phyloP scores from a whole-genome alignment of 2,329 filamentous ascomycete genomes.

The Scopulariopsis brevicaulis region DNA sequence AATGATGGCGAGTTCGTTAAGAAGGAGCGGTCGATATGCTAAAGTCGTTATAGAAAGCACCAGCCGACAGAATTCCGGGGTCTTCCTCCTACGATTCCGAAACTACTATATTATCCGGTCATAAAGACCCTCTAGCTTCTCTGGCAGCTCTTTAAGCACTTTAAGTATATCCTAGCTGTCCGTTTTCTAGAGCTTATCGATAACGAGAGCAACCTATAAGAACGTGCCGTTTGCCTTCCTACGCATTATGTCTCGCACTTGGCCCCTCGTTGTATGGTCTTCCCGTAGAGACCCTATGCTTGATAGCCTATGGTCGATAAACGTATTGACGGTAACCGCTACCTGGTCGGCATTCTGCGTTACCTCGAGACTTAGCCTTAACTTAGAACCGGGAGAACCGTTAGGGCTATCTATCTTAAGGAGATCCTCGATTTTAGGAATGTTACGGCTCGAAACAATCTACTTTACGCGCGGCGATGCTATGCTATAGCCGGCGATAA shows the following conservation, averaged over 20 bases:
- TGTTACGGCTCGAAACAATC: conserved; percentile 31
- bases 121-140: conserved; percentile 24
- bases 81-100: conserved; percentile 8
- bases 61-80: conserved; percentile 17
- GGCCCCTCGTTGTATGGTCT: not conserved
- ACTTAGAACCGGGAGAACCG: not conserved
- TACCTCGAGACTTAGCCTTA: conserved; percentile 10
- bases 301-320: conserved; percentile 19
- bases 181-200: not conserved
- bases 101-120: conserved; percentile 23
- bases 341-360: conserved; percentile 20
- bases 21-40: conserved; percentile 21
- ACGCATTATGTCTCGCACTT: conserved; percentile 10
- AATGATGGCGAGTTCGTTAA: conserved; percentile 20
- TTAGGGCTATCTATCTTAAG: not conserved
- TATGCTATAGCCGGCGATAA: conserved; percentile 15
- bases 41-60: conserved; percentile 19
- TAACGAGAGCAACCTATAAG: conserved; percentile 21
- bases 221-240: conserved; percentile 24
- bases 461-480: conserved; percentile 20
- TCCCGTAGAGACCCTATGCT: conserved; percentile 10
- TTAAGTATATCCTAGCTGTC: conserved; percentile 6
- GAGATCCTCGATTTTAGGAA: conserved; percentile 19
- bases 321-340: conserved; percentile 19
- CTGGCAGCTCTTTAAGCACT: conserved; percentile 16